Percentiles rank a stretch among this genome's conserved stretches.
Evolutionary conservation across 2,329 filamentous ascomycete genomes (phyloP).

Genomic region (Coniochaeta pulveracea): DNA sequence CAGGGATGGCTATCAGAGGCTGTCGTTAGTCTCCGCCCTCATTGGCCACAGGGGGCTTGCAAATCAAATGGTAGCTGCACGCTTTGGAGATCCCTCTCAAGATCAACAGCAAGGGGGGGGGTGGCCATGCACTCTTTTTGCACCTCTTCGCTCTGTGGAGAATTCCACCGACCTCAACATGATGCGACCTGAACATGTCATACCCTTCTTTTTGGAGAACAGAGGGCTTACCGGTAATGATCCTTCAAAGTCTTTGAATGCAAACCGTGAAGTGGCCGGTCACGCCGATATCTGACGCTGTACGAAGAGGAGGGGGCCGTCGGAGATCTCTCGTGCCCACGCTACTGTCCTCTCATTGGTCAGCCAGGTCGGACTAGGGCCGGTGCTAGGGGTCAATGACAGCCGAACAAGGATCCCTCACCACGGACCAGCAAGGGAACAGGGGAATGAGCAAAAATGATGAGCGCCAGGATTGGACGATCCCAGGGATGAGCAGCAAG

Average conservation of each 20-base stretch:
- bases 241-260: background rate
- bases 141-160: background rate
- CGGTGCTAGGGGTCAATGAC: background rate
- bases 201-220: background rate
- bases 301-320: background rate
- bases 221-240: background rate
- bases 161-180: background rate
- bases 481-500: background rate
- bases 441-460: too few relatives aligned
- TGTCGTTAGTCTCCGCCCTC: conserved; percentile 8
- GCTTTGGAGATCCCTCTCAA: background rate
- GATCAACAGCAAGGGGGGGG: background rate
- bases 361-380: background rate
- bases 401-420: background rate
- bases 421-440: background rate
- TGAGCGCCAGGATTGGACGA: conserved; percentile 1
- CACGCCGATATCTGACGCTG: conserved; percentile 5
- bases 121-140: too few relatives aligned
- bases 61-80: background rate
- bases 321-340: background rate
- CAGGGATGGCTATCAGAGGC: conserved; percentile 1
- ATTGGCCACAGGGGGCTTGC: background rate
- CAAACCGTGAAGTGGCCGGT: conserved; percentile 3
- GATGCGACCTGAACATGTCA: background rate
- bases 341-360: background rate